phyloP scores from a whole-genome alignment of 1,139 yeast genomes.

The Saccharomyces hybrid region DNA sequence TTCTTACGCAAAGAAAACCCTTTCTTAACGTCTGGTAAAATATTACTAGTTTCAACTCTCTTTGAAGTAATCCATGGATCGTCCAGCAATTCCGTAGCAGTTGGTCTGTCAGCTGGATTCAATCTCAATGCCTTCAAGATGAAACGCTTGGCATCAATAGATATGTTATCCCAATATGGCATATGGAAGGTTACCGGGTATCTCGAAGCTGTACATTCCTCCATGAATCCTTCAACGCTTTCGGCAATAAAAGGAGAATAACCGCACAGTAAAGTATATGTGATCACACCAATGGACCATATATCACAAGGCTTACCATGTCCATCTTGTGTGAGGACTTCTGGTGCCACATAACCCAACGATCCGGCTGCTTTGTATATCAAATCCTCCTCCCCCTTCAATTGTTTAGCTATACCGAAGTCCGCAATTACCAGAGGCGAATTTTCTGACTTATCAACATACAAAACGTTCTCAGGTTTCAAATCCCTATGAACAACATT shows the following conservation, averaged over 20 bases:
- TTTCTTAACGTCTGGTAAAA: constrained; percentile 62
- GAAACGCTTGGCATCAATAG: constrained; percentile 67
- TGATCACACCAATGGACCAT: constrained; percentile 88
- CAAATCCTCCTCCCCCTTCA: constrained; percentile 51
- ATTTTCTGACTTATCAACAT: constrained; percentile 39
- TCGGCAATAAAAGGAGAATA: constrained; percentile 89
- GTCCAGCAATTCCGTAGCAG: constrained; percentile 52
- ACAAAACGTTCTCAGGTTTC: constrained; percentile 83
- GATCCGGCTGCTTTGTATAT: constrained; percentile 81
- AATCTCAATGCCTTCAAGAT: constrained; percentile 57
- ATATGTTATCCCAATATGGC: constrained; percentile 77
- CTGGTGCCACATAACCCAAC: constrained; percentile 93
- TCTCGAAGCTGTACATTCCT: constrained; percentile 64
- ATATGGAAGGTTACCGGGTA: constrained; percentile 69
- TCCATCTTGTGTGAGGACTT: constrained; percentile 65
- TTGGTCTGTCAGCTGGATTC: constrained; percentile 59
- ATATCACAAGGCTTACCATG: constrained; percentile 91
- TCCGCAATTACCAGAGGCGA: constrained; percentile 80
- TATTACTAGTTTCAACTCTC: constrained; percentile 49
- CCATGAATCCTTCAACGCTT: constrained; percentile 68
- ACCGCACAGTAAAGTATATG: constrained; percentile 86
- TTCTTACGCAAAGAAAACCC: constrained; percentile 81
- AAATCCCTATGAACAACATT: constrained; percentile 86
- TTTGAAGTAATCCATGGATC: constrained; percentile 64
- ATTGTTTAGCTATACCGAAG: constrained; percentile 81